Conservation (phyloP, 164 flowering plant genomes). For the Cinnamomum chago region DNA sequence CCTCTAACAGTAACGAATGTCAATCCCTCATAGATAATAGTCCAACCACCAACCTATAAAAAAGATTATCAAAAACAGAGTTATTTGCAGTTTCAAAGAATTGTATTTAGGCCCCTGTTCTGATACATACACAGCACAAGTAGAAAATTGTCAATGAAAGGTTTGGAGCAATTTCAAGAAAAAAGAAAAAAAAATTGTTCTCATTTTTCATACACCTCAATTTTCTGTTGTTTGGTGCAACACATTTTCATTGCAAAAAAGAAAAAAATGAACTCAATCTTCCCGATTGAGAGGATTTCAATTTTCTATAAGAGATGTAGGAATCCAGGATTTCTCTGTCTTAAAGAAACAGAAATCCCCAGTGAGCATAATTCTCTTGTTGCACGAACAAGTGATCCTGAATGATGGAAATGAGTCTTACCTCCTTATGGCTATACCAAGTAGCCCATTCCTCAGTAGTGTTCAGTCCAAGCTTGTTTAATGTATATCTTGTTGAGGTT, state of each 20-base stretch:
- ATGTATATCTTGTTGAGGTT: constrained; percentile 16
- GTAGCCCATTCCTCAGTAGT: constrained; percentile 10
- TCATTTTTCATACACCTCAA: too few relatives aligned
- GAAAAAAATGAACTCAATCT: too few relatives aligned
- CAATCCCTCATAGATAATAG: constrained; percentile 30
- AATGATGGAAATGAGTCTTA: not conserved
- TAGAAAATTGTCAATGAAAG: not conserved
- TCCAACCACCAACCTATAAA: constrained; percentile 37
- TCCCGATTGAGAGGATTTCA: too few relatives aligned
- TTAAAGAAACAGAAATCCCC: too few relatives aligned
- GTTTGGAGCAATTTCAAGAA: too few relatives aligned
- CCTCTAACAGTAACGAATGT: constrained; percentile 33
- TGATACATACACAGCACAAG: not conserved
- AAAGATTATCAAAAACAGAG: not conserved
- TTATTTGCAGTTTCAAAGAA: not conserved
- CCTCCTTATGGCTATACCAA: constrained; percentile 16
- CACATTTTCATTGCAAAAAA: too few relatives aligned
- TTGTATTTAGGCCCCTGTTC: not conserved
- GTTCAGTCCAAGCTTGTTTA: constrained; percentile 14
- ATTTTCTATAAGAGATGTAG: too few relatives aligned
- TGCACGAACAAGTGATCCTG: too few relatives aligned
- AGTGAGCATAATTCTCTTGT: too few relatives aligned
- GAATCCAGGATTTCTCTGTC: too few relatives aligned
- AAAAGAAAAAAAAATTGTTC: too few relatives aligned
- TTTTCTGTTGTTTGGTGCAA: too few relatives aligned